phyloP scores from a whole-genome alignment of 2,329 filamentous ascomycete species.

The Alternaria dauci region DNA sequence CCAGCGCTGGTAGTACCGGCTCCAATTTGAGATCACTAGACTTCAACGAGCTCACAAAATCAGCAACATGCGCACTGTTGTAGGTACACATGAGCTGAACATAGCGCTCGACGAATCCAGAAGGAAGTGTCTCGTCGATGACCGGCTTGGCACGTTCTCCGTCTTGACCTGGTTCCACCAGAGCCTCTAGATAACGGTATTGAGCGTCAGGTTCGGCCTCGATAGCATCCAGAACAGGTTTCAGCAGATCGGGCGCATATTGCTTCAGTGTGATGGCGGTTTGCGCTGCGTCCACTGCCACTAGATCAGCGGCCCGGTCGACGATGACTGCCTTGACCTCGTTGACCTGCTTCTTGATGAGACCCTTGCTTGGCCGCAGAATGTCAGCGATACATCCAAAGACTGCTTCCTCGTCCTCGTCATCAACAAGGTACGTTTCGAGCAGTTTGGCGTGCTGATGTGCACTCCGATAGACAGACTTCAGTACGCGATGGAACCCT shows the following conservation, averaged over 20 bases:
- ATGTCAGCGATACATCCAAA: conserved; percentile 83
- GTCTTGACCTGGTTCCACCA: conserved; percentile 70
- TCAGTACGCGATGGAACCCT: conserved; percentile 88
- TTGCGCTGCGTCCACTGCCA: conserved; percentile 70
- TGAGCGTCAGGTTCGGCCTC: conserved; percentile 70
- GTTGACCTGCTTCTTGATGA: conserved; percentile 73
- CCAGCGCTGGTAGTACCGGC: conserved; percentile 83
- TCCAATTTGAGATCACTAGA: conserved; percentile 81
- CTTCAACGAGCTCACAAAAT: conserved; percentile 80
- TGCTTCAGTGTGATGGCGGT: conserved; percentile 72
- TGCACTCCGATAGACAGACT: conserved; percentile 83
- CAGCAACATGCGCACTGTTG: conserved; percentile 80
- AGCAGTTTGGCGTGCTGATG: conserved; percentile 81
- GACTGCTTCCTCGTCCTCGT: conserved; percentile 74
- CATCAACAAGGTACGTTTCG: conserved; percentile 84
- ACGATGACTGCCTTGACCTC: conserved; percentile 75
- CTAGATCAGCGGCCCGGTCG: conserved; percentile 70
- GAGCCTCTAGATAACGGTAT: conserved; percentile 76
- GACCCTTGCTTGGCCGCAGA: conserved; percentile 68
- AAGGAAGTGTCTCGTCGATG: conserved; percentile 47
- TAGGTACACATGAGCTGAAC: conserved; percentile 91
- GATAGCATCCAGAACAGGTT: conserved; percentile 69
- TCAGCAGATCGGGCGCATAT: conserved; percentile 71
- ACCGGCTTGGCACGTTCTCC: conserved; percentile 5
- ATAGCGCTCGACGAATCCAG: conserved; percentile 80